Percentiles rank a stretch among this genome's conserved stretches.
These are phyloP conservation scores for Calonectria hawksworthii DNA, from an alignment of 2,329 filamentous ascomycete species.

Conservation along the genomic window DNA sequence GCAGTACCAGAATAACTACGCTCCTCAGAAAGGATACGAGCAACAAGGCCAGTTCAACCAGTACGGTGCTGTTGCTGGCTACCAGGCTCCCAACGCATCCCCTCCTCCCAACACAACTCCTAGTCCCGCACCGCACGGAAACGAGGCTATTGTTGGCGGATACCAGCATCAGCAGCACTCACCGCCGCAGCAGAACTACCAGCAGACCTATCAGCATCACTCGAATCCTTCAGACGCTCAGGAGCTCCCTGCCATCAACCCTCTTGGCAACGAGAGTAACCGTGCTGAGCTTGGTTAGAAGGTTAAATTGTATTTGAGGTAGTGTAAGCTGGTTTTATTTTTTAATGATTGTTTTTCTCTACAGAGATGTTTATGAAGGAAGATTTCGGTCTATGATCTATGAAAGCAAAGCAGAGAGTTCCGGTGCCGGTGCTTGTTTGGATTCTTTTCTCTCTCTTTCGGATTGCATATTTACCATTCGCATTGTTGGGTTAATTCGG, in stretches of 20 bases:
- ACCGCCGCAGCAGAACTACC: constrained; percentile 14
- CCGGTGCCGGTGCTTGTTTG: neutral
- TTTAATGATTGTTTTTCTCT: neutral
- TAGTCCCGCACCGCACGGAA: constrained; percentile 46
- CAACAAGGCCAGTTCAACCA: constrained; percentile 43
- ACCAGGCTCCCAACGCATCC: constrained; percentile 38
- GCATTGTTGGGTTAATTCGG: constrained; percentile 12
- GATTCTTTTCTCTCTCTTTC: constrained; percentile 6
- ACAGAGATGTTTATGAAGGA: neutral
- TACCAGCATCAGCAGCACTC: constrained; percentile 29
- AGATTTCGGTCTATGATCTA: neutral
- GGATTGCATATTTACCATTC: constrained; percentile 30
- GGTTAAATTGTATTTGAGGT: neutral
- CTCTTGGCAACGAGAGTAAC: constrained; percentile 50
- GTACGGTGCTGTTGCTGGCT: constrained; percentile 36
- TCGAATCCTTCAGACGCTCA: constrained; percentile 25
- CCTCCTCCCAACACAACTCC: constrained; percentile 49
- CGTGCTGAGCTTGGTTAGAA: constrained; percentile 49
- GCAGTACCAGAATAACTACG: constrained; percentile 36
- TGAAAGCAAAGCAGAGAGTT: constrained; percentile 8
- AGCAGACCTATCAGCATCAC: constrained; percentile 18
- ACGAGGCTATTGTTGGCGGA: constrained; percentile 10
- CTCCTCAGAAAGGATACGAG: constrained; percentile 38
- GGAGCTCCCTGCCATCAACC: constrained; percentile 47
- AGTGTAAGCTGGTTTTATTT: neutral